Conservation (phyloP, 345 rosid species). For the Acer negundo region DNA sequence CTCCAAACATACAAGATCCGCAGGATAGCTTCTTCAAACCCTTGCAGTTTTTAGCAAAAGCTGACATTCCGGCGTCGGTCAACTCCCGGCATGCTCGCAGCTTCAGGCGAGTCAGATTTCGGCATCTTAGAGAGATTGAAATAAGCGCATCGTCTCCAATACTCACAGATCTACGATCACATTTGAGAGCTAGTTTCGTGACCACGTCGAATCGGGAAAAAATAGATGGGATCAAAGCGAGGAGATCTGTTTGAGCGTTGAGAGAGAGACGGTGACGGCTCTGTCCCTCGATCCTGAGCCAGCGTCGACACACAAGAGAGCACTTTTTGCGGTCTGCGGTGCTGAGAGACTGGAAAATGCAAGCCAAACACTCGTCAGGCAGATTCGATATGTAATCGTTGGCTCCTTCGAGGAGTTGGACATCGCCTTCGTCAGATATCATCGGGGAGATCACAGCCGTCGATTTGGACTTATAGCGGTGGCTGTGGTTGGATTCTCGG, state of each 20-base stretch:
- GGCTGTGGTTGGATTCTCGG: conserved; percentile 34
- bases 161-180: conserved; percentile 75
- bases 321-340: conserved; percentile 64
- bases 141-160: conserved; percentile 73
- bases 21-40: conserved; percentile 78
- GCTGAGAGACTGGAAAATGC: conserved; percentile 65
- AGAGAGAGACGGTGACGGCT: conserved; percentile 84
- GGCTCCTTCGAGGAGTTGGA: conserved; percentile 10
- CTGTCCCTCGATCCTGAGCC: conserved; percentile 79
- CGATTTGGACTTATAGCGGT: conserved; percentile 37
- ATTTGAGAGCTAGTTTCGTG: conserved; percentile 81
- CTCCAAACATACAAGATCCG: conserved; percentile 82
- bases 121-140: conserved; percentile 66
- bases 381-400: conserved; percentile 57
- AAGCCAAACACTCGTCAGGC: conserved; percentile 87
- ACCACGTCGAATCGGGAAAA: conserved; percentile 85
- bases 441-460: conserved; percentile 35
- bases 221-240: conserved; percentile 43
- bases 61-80: conserved; percentile 68
- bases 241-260: conserved; percentile 68
- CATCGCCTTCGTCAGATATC: conserved; percentile 30
- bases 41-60: conserved; percentile 69
- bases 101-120: conserved; percentile 74
- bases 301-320: conserved; percentile 73
- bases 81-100: conserved; percentile 80